Evolutionary conservation across 2,329 filamentous ascomycete species (phyloP).

Genomic region (Pestalotiopsis sp.): DNA sequence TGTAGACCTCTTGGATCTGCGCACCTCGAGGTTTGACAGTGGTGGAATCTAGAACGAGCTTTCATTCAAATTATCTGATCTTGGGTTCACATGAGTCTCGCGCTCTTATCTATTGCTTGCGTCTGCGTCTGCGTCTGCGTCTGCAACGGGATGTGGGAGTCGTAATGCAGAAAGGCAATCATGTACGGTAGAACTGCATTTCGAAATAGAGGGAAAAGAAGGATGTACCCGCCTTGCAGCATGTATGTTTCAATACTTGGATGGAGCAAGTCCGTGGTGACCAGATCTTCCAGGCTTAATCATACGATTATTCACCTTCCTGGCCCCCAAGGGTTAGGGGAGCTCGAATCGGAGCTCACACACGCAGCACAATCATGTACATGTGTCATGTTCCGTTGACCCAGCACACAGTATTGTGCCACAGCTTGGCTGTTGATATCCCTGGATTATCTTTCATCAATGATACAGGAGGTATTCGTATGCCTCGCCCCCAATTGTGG

Average conservation of each 20-base stretch:
- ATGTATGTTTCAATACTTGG: conserved; percentile 6
- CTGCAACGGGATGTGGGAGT: neutral
- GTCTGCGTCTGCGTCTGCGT: neutral
- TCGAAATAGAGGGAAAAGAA: neutral
- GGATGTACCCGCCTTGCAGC: neutral
- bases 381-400: too few species aligned
- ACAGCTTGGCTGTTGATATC: neutral
- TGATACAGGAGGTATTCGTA: neutral
- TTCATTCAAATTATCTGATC: neutral
- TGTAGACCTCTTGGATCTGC: too few species aligned
- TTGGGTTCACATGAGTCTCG: too few species aligned
- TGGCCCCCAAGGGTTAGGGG: neutral
- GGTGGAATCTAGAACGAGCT: neutral
- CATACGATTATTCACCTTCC: neutral
- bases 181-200: neutral
- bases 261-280: conserved; percentile 4
- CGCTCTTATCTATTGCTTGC: neutral
- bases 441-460: neutral
- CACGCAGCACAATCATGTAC: neutral
- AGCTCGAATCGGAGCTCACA: neutral
- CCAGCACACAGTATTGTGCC: too few species aligned
- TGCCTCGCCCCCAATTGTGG: neutral
- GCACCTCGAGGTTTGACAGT: neutral
- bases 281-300: neutral
- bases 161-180: neutral